Conservation (phyloP, 2,329 filamentous ascomycete species). For the Drechslerella coelobrocha region DNA sequence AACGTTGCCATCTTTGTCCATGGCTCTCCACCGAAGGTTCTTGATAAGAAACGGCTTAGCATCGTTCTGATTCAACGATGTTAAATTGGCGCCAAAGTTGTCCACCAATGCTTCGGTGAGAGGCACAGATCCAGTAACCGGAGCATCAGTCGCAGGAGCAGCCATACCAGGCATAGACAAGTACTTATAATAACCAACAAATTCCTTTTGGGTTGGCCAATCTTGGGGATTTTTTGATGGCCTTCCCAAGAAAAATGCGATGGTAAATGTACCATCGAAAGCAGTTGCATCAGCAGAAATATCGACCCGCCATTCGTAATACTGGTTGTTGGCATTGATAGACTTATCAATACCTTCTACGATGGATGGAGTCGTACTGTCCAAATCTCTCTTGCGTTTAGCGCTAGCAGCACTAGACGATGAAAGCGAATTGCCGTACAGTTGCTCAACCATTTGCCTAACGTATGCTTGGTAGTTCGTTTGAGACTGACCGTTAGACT, state of each 20-base stretch:
- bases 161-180: constrained; percentile 56
- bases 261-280: constrained; percentile 56
- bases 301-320: constrained; percentile 39
- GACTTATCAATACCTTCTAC: constrained; percentile 26
- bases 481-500: too few species aligned
- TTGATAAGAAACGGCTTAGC: constrained; percentile 56
- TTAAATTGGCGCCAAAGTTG: constrained; percentile 54
- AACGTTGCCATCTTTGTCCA: constrained; percentile 14
- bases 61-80: constrained; percentile 55
- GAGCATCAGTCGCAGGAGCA: constrained; percentile 12
- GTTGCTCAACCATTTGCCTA: neutral
- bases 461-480: neutral
- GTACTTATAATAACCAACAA: constrained; percentile 59
- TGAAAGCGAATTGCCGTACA: constrained; percentile 13
- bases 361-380: neutral
- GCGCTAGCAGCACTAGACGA: neutral
- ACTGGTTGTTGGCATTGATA: neutral
- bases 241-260: constrained; percentile 58
- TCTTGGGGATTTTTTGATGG: constrained; percentile 54
- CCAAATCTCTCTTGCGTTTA: constrained; percentile 26
- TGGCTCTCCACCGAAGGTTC: constrained; percentile 56
- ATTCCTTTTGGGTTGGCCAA: constrained; percentile 58
- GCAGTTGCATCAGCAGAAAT: constrained; percentile 55
- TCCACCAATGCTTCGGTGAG: constrained; percentile 58
- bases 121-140: constrained; percentile 59